A percentile compares a stretch with the other conserved stretches of the same genome.
Evolutionary conservation across 2,329 filamentous ascomycete species (phyloP).

Genomic region (Colletotrichum endophyticum): DNA sequence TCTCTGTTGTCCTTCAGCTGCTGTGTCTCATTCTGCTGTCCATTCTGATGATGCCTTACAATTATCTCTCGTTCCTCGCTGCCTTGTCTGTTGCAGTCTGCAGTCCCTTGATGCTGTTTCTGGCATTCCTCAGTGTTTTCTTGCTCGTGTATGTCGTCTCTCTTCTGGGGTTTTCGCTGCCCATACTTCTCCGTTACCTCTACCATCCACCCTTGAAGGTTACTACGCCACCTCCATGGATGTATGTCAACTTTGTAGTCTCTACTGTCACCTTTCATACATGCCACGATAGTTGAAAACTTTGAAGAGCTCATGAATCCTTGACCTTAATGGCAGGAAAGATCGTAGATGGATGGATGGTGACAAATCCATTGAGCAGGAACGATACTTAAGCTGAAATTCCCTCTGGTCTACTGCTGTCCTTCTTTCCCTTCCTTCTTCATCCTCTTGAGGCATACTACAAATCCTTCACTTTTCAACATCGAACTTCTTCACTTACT

Average conservation of each 20-base stretch:
- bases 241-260: neutral
- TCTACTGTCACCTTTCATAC: neutral
- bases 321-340: neutral
- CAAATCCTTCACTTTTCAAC: neutral
- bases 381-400: neutral
- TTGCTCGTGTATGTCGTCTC: neutral
- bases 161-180: neutral
- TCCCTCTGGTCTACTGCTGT: neutral
- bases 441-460: neutral
- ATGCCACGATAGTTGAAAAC: neutral
- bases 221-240: neutral
- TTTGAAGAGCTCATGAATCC: neutral
- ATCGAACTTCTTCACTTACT: neutral
- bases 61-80: neutral
- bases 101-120: neutral
- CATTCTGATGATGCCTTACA: neutral
- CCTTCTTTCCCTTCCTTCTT: neutral
- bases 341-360: neutral
- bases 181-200: neutral
- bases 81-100: neutral
- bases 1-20: neutral
- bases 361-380: neutral
- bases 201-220: neutral
- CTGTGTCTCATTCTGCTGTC: neutral
- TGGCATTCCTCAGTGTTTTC: neutral